Evolutionary conservation across 768 basidiomycete species (phyloP).

Genomic region (Boletus huronensis): DNA sequence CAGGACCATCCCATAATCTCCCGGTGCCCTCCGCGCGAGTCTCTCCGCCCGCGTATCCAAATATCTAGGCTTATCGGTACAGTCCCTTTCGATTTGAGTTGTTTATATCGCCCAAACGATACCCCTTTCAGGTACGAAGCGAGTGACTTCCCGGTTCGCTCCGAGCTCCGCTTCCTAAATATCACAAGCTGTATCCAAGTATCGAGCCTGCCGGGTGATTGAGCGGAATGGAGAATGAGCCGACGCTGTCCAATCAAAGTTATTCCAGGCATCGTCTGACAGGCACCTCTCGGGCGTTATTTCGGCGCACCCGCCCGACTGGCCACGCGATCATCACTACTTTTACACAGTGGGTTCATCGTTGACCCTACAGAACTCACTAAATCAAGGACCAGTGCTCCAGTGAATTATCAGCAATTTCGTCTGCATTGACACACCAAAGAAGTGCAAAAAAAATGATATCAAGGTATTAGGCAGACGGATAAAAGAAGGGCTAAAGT

Average conservation of each 20-base stretch:
- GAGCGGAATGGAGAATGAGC: constrained; percentile 1
- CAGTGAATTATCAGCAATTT: not conserved
- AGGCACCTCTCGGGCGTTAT: not conserved
- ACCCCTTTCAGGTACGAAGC: not conserved
- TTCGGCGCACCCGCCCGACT: not conserved
- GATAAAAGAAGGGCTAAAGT: not conserved
- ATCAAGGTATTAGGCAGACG: not conserved
- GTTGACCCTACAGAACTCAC: not conserved
- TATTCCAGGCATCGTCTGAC: not conserved
- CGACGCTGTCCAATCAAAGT: not conserved
- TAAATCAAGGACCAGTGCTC: too few species aligned
- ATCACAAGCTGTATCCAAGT: not conserved
- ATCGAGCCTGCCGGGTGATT: too few species aligned
- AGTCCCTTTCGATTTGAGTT: not conserved
- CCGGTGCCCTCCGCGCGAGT: constrained; percentile 23
- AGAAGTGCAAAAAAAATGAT: not conserved
- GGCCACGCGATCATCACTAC: not conserved
- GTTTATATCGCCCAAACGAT: not conserved
- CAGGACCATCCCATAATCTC: constrained; percentile 31
- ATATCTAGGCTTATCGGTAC: not conserved
- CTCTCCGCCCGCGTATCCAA: constrained; percentile 14
- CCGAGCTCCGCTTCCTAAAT: constrained; percentile 11
- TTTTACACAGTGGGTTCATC: not conserved
- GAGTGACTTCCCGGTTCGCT: constrained; percentile 15
- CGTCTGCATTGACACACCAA: not conserved